These are phyloP conservation scores for Artemisia annua DNA, from an alignment of 129 eudicot species.

Conservation along the genomic window DNA sequence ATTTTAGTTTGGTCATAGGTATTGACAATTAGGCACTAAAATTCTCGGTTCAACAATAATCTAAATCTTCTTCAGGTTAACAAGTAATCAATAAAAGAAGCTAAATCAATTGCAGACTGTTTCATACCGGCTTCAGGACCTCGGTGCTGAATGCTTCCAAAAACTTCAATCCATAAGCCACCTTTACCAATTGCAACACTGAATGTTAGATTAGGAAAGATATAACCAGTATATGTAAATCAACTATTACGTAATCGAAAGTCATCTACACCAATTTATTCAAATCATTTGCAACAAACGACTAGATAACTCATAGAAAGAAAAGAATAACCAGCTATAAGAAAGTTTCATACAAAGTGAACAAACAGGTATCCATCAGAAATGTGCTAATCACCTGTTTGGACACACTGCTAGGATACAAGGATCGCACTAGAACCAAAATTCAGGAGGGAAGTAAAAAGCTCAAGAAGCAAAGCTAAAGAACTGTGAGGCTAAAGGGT, in stretches of 20 bases:
- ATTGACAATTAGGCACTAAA: background rate
- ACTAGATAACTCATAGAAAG: background rate
- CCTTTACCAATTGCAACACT: conserved; percentile 35
- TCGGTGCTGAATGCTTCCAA: conserved; percentile 54
- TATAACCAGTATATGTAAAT: background rate
- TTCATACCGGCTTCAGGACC: conserved; percentile 43
- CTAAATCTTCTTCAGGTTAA: conserved; percentile 7
- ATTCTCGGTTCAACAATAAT: conserved; percentile 1
- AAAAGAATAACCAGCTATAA: background rate
- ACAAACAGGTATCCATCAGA: background rate
- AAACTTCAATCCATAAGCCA: conserved; percentile 44
- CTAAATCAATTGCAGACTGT: conserved; percentile 12
- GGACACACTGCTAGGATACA: too few relatives aligned
- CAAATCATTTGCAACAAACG: conserved; percentile 7
- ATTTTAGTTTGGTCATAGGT: too few relatives aligned
- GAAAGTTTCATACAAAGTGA: background rate
- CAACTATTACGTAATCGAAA: background rate
- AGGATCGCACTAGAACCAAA: too few relatives aligned
- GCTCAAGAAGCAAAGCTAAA: too few relatives aligned
- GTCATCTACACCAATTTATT: background rate
- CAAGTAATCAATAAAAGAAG: background rate
- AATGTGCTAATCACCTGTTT: too few relatives aligned
- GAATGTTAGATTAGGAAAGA: background rate
- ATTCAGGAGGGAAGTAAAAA: too few relatives aligned
- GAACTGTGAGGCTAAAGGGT: too few relatives aligned